Conservation (phyloP, 2,329 filamentous ascomycete genomes). For the Trichoderma brevicompactum region DNA sequence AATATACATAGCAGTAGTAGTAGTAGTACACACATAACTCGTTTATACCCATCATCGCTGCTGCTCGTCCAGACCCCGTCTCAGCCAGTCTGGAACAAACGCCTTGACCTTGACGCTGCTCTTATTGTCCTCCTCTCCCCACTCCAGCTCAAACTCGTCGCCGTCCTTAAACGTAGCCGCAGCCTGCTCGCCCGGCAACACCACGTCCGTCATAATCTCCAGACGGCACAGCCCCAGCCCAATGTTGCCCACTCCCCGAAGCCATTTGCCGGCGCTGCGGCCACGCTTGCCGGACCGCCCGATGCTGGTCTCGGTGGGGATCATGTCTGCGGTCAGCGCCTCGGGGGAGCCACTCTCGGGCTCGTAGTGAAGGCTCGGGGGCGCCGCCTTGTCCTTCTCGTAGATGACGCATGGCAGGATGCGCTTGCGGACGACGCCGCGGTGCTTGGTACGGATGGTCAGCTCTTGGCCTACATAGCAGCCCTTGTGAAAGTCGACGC, state of each 20-base stretch:
- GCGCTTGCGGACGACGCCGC: constrained; percentile 88
- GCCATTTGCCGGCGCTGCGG: constrained; percentile 79
- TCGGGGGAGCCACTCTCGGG: constrained; percentile 38
- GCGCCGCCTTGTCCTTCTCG: constrained; percentile 46
- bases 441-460: constrained; percentile 93
- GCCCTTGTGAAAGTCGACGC: constrained; percentile 91
- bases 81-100: constrained; percentile 80
- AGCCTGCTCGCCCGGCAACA: constrained; percentile 69
- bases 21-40: not conserved
- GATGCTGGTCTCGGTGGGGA: constrained; percentile 55
- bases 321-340: constrained; percentile 41
- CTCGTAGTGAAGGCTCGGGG: constrained; percentile 53
- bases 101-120: constrained; percentile 67
- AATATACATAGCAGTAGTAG: not conserved
- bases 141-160: constrained; percentile 65
- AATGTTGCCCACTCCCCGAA: constrained; percentile 79
- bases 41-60: constrained; percentile 30
- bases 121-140: constrained; percentile 49
- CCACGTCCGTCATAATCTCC: constrained; percentile 86
- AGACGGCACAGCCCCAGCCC: constrained; percentile 85
- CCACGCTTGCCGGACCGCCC: constrained; percentile 59
- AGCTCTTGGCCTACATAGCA: constrained; percentile 98
- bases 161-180: constrained; percentile 64
- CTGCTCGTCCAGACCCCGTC: constrained; percentile 45
- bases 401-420: constrained; percentile 82